Percentiles rank a stretch among this genome's conserved stretches.
Conservation (phyloP, 1,284 basidiomycete species). For the Stereum hirsutum region DNA sequence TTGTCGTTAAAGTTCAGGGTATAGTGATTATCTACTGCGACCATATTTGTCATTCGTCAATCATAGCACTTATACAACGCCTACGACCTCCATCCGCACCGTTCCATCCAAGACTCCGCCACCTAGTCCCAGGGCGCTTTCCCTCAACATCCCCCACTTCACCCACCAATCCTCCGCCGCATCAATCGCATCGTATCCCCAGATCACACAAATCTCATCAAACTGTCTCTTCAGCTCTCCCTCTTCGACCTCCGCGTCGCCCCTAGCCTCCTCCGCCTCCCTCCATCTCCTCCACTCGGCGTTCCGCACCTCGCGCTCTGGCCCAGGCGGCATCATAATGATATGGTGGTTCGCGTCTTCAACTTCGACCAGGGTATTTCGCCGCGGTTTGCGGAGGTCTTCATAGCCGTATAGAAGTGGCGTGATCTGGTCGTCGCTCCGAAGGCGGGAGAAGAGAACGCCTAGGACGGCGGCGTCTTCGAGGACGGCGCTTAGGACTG, state of each 20-base stretch:
- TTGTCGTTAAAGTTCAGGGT: no score
- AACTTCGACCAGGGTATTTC: conserved; percentile 8
- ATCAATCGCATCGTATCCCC: conserved; percentile 11
- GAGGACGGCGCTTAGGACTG: conserved; percentile 16
- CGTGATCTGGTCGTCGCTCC: conserved; percentile 12
- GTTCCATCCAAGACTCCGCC: no score
- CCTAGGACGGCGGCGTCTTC: conserved; percentile 21
- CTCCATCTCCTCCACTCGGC: conserved; percentile 5
- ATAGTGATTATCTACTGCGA: no score
- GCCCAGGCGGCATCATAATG: conserved; percentile 11
- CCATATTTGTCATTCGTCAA: no score
- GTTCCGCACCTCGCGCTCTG: conserved; percentile 12
- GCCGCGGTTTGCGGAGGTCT: conserved; percentile 17
- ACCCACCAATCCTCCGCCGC: conserved; percentile 11
- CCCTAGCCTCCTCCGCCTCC: background rate
- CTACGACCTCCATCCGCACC: no score
- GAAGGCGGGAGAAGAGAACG: conserved; percentile 17
- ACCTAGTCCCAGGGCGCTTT: no score
- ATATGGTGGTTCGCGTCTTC: conserved; percentile 12
- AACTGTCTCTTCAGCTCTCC: conserved; percentile 11
- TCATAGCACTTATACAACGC: no score
- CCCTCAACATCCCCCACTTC: conserved; percentile 5
- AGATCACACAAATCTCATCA: conserved; percentile 11
- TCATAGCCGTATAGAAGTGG: conserved; percentile 17
- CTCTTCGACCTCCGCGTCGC: conserved; percentile 4